Evolutionary conservation across 1,284 basidiomycete species (phyloP).

Genomic region (Ganoderma sp.): DNA sequence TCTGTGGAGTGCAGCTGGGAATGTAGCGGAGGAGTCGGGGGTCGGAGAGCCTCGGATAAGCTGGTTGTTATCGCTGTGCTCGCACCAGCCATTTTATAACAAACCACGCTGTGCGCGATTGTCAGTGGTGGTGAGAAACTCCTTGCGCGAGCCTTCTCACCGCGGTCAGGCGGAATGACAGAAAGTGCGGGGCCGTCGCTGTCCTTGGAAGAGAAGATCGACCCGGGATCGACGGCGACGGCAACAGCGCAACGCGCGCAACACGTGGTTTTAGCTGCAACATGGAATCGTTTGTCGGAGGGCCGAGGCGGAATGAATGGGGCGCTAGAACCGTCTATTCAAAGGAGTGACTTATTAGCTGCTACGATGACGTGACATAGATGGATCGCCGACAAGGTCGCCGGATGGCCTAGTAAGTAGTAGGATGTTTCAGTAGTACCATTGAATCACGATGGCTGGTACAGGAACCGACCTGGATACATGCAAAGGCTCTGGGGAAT

Average conservation of each 20-base stretch:
- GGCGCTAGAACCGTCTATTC: too few relatives aligned
- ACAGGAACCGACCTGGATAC: too few relatives aligned
- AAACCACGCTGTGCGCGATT: not conserved
- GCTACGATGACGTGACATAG: too few relatives aligned
- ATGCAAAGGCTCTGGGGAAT: too few relatives aligned
- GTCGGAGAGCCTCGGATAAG: not conserved
- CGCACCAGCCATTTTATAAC: not conserved
- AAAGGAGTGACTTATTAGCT: too few relatives aligned
- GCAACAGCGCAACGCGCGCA: not conserved
- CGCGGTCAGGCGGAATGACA: not conserved
- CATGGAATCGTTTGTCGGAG: not conserved
- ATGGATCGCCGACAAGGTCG: too few relatives aligned
- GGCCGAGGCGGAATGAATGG: too few relatives aligned
- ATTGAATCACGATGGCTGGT: too few relatives aligned
- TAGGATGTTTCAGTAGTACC: too few relatives aligned
- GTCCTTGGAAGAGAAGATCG: not conserved
- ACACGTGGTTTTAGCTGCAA: not conserved
- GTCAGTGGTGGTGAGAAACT: not conserved
- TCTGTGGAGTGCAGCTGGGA: not conserved
- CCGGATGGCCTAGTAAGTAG: too few relatives aligned
- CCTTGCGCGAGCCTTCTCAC: not conserved
- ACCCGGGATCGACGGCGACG: not conserved
- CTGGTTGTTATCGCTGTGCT: not conserved
- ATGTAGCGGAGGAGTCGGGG: not conserved
- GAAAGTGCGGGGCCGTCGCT: not conserved